A percentile compares a stretch with the other conserved stretches of the same genome.
phyloP scores from a whole-genome alignment of 2,329 filamentous ascomycete species.

The Colletotrichum lentis region DNA sequence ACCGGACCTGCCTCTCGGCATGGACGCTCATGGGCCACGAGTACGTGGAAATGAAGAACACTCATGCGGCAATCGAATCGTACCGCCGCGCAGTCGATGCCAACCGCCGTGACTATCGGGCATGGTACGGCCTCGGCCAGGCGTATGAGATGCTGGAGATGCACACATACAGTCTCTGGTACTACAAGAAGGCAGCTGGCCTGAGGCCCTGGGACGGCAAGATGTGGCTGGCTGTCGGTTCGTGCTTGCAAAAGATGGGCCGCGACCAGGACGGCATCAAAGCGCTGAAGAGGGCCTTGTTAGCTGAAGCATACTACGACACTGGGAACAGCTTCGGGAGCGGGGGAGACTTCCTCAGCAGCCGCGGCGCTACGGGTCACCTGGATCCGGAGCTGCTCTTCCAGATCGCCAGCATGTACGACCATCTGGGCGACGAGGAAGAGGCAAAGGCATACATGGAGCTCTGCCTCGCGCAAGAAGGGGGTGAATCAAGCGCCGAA shows the following conservation, averaged over 20 bases:
- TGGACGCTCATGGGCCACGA: slow-evolving; percentile 99
- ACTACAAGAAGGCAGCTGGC: slow-evolving; percentile 94
- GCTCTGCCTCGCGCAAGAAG: slow-evolving; percentile 90
- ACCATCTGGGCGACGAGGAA: slow-evolving; percentile 77
- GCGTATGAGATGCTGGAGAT: slow-evolving; percentile 98
- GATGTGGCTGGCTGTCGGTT: slow-evolving; percentile 97
- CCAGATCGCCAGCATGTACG: slow-evolving; percentile 90
- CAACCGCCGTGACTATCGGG: slow-evolving; percentile 94
- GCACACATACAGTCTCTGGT: slow-evolving; percentile 96
- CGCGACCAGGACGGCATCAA: slow-evolving; percentile 91
- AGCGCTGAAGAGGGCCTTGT: slow-evolving; percentile 88
- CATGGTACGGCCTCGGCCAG: slow-evolving; percentile 97
- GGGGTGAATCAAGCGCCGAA: slow-evolving; percentile 57
- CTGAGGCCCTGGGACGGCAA: slow-evolving; percentile 96
- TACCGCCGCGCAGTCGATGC: slow-evolving; percentile 95
- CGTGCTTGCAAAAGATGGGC: slow-evolving; percentile 89
- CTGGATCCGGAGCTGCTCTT: slow-evolving; percentile 91
- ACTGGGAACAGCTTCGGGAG: slow-evolving; percentile 64
- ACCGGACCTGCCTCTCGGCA: slow-evolving; percentile 88
- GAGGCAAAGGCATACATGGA: slow-evolving; percentile 96
- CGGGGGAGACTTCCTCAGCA: slow-evolving; percentile 55
- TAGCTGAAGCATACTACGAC: slow-evolving; percentile 88
- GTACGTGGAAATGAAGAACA: slow-evolving; percentile 98
- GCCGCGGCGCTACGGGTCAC: slow-evolving; percentile 62
- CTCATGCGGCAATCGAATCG: slow-evolving; percentile 95